phyloP scores from a whole-genome alignment of 805 yeast genomes.

The Wickerhamiella brachini region DNA sequence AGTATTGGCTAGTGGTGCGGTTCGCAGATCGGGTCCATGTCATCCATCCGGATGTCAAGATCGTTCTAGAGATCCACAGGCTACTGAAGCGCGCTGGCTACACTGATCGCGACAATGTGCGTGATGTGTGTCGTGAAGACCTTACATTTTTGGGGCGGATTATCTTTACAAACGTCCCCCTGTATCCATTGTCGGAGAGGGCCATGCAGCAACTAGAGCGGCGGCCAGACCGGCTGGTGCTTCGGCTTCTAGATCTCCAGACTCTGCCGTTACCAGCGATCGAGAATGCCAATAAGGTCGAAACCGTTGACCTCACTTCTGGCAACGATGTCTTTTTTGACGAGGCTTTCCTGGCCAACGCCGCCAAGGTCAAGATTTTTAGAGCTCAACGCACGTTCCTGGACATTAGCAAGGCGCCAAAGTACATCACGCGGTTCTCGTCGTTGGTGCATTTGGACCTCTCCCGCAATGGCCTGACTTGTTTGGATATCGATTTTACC shows the following conservation, averaged over 20 bases:
- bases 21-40: slow-evolving; percentile 11
- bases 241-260: slow-evolving; percentile 7
- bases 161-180: slow-evolving; percentile 7
- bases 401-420: neutral
- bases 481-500: slow-evolving; percentile 34
- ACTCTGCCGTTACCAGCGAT: neutral
- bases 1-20: slow-evolving; percentile 11
- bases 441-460: slow-evolving; percentile 54
- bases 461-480: slow-evolving; percentile 58
- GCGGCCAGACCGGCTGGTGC: slow-evolving; percentile 3
- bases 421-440: slow-evolving; percentile 13
- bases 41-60: slow-evolving; percentile 7
- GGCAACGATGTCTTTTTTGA: neutral
- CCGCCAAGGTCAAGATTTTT: neutral
- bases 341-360: neutral
- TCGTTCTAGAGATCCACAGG: slow-evolving; percentile 8
- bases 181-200: neutral
- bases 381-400: neutral
- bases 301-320: neutral
- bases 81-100: slow-evolving; percentile 13
- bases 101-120: slow-evolving; percentile 6
- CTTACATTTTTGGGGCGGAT: slow-evolving; percentile 16
- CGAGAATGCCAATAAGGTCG: neutral
- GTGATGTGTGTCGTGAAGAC: slow-evolving; percentile 14
- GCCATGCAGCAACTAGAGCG: neutral